Conservation (phyloP, 768 basidiomycete species). For the Trametes coccinea region DNA sequence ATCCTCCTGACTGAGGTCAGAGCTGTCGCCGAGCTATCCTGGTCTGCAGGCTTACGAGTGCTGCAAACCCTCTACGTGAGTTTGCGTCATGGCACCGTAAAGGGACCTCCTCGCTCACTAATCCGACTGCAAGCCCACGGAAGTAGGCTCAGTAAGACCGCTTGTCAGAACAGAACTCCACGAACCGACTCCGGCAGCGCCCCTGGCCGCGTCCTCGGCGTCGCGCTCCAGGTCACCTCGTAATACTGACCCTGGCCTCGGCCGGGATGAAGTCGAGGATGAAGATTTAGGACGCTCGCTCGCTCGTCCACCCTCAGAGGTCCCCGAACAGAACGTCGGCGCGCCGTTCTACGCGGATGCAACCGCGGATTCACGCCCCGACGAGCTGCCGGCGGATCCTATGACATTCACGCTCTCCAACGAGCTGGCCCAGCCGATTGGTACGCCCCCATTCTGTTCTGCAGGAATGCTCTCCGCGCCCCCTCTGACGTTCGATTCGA, state of each 20-base stretch:
- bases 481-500: neutral
- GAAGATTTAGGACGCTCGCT: conserved; percentile 24
- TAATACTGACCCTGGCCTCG: neutral
- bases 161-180: neutral
- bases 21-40: conserved; percentile 37
- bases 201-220: neutral
- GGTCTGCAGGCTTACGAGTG: conserved; percentile 32
- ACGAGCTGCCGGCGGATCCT: neutral
- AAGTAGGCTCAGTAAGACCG: neutral
- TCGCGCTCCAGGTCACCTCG: neutral
- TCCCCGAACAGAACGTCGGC: conserved; percentile 1
- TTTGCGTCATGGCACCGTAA: neutral
- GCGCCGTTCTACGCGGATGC: conserved; percentile 5
- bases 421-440: conserved; percentile 9
- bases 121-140: neutral
- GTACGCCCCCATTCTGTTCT: neutral
- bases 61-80: conserved; percentile 37
- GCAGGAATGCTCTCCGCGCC: neutral
- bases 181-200: neutral
- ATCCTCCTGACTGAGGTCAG: conserved; percentile 46
- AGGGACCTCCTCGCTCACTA: neutral
- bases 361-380: neutral
- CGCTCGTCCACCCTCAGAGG: neutral
- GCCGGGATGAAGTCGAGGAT: conserved; percentile 10
- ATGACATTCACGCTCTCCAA: conserved; percentile 11